Base-by-base conservation (phyloP, 768 basidiomycete species). In the Lyophyllum decastes region DNA sequence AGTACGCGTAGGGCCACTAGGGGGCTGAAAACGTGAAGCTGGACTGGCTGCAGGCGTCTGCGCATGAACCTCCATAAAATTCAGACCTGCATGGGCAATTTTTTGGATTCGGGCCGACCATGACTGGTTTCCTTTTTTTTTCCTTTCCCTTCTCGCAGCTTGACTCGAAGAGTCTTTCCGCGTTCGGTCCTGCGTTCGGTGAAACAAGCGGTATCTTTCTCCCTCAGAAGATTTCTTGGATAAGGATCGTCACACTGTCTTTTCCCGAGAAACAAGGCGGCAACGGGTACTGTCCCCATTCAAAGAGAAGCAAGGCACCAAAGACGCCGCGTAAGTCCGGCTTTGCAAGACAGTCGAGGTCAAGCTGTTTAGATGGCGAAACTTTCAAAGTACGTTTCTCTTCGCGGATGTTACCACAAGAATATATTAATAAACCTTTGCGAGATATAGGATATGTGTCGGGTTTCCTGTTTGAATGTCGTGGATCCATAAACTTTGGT, bases 341-440 rank as follows among this genome's bases (percentile, higher is more conserved):
- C 27, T 17, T 30, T 8, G 9, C 25, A 45, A 44, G 9, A 11
- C 19, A 21, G 21, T 47, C 45, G 35, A 51, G 11, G 16, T 34
- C 16, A 5, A 11, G 35, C 44, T 48, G 27, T 21, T 2, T 54
- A 84, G 83, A 76, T 62, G 83, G 83, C 7, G 73, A 79, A 55
- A 86, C 86, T 83, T 87, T 82, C 48, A 86, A 88, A 75, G 85
- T 80, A 62, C 48, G 68, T 47, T 26, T 43, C 41, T 47, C 9
- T 38, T 3, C 9, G 9, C 35, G 9, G 16, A 14, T 7, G 16
- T 16, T 10, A 40, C 41, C 9, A 34, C 40, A 40, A 33, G 35
- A 7, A 19, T 14, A n/a, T n/a, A n/a, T n/a, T n/a, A n/a, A n/a
- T n/a, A n/a, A n/a, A n/a, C n/a, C n/a, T n/a, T n/a, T n/a, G n/a